phyloP scores from a whole-genome alignment of 2,329 filamentous ascomycete genomes.

The Alternaria atra region DNA sequence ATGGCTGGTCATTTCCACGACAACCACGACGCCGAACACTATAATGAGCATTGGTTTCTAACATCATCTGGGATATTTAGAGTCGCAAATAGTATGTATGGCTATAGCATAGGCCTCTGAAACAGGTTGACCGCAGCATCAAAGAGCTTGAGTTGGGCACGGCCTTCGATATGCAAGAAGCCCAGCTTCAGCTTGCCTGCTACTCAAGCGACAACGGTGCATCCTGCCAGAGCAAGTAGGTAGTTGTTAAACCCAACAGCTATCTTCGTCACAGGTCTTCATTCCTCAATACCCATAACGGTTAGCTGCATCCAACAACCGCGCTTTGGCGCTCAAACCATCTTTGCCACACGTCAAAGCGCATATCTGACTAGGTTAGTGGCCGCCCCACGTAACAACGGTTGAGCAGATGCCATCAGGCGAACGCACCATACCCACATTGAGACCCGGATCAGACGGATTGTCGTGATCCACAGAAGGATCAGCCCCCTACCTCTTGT shows the following conservation, averaged over 20 bases:
- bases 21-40: background rate
- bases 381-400: constrained; percentile 7
- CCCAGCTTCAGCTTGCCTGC: constrained; percentile 4
- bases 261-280: constrained; percentile 19
- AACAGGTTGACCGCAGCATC: constrained; percentile 25
- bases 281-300: constrained; percentile 5
- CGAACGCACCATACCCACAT: constrained; percentile 2
- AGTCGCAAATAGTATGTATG: constrained; percentile 12
- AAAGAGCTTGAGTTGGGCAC: constrained; percentile 26
- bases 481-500: background rate
- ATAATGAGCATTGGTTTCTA: background rate
- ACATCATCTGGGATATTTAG: background rate
- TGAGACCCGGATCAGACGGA: constrained; percentile 9
- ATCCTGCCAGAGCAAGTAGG: constrained; percentile 11
- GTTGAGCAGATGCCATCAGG: background rate
- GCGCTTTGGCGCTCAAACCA: background rate
- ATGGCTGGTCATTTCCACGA: background rate
- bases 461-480: background rate
- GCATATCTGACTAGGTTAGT: background rate
- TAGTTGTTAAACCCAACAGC: constrained; percentile 9
- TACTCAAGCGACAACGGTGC: constrained; percentile 1
- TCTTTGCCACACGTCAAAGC: constrained; percentile 11
- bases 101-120: constrained; percentile 16
- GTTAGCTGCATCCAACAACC: constrained; percentile 8
- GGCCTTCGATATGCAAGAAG: constrained; percentile 12